Percentiles rank a stretch among this genome's conserved stretches.
These are phyloP conservation scores for Euphorbia schlechtendalii DNA, from an alignment of 441 rosid genomes.

Conservation along the genomic window DNA sequence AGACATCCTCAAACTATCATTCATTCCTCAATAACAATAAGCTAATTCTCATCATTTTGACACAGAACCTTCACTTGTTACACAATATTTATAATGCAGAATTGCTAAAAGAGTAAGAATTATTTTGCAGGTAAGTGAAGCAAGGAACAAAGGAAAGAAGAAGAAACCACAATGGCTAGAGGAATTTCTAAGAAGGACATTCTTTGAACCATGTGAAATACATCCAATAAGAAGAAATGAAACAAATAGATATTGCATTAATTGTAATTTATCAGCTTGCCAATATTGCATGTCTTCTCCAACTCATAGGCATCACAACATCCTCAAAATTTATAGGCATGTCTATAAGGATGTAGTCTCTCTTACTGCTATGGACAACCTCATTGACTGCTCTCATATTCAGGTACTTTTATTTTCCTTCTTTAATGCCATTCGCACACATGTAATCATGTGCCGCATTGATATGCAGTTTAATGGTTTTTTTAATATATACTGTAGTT, in stretches of 20 bases:
- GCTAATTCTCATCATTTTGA: no score
- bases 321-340: constrained; percentile 37
- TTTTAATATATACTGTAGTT: no score
- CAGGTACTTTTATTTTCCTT: constrained; percentile 18
- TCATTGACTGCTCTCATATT: constrained; percentile 32
- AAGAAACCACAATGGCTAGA: constrained; percentile 15
- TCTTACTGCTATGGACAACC: constrained; percentile 29
- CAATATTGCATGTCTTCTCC: constrained; percentile 33
- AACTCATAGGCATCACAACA: constrained; percentile 29
- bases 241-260: constrained; percentile 32
- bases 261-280: constrained; percentile 29
- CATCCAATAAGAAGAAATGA: constrained; percentile 37
- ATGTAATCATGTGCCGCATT: no score
- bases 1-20: no score
- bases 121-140: constrained; percentile 5
- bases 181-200: constrained; percentile 23
- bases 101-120: no score
- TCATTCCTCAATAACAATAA: no score
- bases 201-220: constrained; percentile 27
- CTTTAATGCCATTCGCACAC: no score
- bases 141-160: not conserved
- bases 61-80: no score
- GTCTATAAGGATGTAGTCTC: constrained; percentile 39
- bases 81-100: no score
- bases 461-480: no score